Evolutionary conservation across 139 green algal genomes (phyloP).

Genomic region (Chlorella vulgaris): DNA sequence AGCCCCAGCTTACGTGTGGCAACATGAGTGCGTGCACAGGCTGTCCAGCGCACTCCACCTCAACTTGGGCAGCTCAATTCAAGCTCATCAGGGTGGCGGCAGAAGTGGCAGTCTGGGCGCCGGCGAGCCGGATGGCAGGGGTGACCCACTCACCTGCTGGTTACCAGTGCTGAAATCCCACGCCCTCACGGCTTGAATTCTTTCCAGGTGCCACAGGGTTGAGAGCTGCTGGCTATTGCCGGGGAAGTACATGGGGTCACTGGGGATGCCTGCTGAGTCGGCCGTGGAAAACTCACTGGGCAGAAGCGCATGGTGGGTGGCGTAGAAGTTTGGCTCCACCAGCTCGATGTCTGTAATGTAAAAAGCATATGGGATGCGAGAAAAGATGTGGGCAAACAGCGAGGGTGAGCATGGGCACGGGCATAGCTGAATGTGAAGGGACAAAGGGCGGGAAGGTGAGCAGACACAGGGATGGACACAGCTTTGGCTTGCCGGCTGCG

Average conservation of each 20-base stretch:
- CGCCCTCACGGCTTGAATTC: constrained; percentile 1
- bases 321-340: not conserved
- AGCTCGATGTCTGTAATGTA: not conserved
- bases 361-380: not conserved
- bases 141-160: not conserved
- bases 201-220: constrained; percentile 7
- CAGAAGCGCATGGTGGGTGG: not conserved
- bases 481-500: no score
- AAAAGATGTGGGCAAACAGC: not conserved
- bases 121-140: no score
- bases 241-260: not conserved
- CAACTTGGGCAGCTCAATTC: no score
- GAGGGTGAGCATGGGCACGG: no score
- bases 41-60: no score
- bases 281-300: not conserved
- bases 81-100: no score
- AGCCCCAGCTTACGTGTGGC: no score
- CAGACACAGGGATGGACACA: no score
- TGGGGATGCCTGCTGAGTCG: not conserved
- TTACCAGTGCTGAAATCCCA: constrained; percentile 25
- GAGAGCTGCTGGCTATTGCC: not conserved
- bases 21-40: no score
- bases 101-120: no score
- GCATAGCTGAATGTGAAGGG: no score
- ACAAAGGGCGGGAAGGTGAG: no score